A percentile compares a stretch with the other conserved stretches of the same genome.
phyloP scores from a whole-genome alignment of 2,329 filamentous ascomycete species.

The Botrytis medusae region DNA sequence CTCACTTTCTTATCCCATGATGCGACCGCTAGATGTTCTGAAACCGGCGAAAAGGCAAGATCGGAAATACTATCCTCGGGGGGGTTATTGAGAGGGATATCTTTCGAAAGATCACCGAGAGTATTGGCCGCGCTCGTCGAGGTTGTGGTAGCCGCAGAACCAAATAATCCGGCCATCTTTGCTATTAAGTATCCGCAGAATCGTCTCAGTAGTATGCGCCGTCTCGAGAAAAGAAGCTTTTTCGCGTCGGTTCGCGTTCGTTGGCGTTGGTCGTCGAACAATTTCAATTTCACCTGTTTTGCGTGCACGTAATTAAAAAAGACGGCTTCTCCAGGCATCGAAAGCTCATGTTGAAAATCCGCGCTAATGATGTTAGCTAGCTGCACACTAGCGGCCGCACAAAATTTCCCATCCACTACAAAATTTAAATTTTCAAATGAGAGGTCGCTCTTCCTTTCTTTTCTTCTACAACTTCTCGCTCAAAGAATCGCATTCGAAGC shows the following conservation, averaged over 20 bases:
- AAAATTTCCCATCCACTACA: slow-evolving; percentile 15
- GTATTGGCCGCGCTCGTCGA: slow-evolving; percentile 59
- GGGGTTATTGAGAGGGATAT: slow-evolving; percentile 74
- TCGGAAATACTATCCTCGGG: slow-evolving; percentile 90
- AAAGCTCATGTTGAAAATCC: slow-evolving; percentile 13
- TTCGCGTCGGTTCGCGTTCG: slow-evolving; percentile 17
- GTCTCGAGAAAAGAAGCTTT: not conserved
- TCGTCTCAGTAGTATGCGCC: slow-evolving; percentile 6
- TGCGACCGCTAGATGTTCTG: slow-evolving; percentile 81
- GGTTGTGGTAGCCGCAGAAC: slow-evolving; percentile 50
- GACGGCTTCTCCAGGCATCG: slow-evolving; percentile 7
- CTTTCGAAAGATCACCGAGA: slow-evolving; percentile 86
- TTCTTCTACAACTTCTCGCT: slow-evolving; percentile 72
- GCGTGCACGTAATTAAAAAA: slow-evolving; percentile 20
- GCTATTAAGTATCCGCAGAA: not conserved
- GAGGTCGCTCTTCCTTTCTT: slow-evolving; percentile 32
- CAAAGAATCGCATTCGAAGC: slow-evolving; percentile 99
- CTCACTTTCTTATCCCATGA: slow-evolving; percentile 99
- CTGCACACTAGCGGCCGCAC: slow-evolving; percentile 18
- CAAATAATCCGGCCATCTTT: slow-evolving; percentile 65
- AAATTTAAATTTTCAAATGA: slow-evolving; percentile 7
- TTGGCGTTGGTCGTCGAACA: slow-evolving; percentile 5
- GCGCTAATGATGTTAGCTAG: slow-evolving; percentile 2
- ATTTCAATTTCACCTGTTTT: slow-evolving; percentile 13
- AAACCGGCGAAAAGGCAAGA: slow-evolving; percentile 74